Evolutionary conservation across 805 yeast genomes (phyloP), one percentile per base, ranked within the genome.

Genomic region (Kregervanrija delftensis): DNA sequence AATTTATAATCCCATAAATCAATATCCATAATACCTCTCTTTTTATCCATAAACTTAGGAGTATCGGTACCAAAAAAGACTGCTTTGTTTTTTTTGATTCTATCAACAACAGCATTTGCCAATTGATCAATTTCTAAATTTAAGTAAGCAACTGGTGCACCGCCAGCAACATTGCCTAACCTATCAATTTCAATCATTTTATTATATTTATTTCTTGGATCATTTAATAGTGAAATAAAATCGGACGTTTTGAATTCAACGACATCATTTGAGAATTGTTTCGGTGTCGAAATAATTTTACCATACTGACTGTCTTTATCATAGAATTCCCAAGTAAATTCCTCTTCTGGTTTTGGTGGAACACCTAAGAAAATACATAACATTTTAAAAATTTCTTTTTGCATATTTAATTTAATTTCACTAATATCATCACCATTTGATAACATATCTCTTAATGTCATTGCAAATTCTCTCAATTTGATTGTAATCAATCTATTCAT

Each of bases 11-110:
- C 81, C 77, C 80, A 87, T 15, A 83, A 72, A 35, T 75, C 73
- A 15, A 77, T 65, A 59, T 86, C 95, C 75, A 88, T 81, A 40
- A 86, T 63, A 44, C 96, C 96, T 8, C 78, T 61, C 22, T 61
- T 63, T 45, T 71, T 72, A 61, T 81, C 77, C 74, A 73, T 75
- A 65, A 71, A 87, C 60, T 83, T 81, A 17, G 91, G 93, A n/a
- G 90, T 86, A 62, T 87, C 95, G 13, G 90, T 81, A 11, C 96
- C 96, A 58, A 87, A 88, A 69, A 87, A 88, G 6, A 88, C 86
- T 0, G 95, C 83, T 67, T 83, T 83, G 64, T 85, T 81, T 49
- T 69, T 71, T 65, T 82, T 74, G 58, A 87, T 74, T 65, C 87
- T 77, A 55, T 76, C 73, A 34, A 86, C 77, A 30, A 86, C 85